Evolutionary conservation across 2,329 filamentous ascomycete species (phyloP), one percentile per base, ranked within the genome.

Genomic region (Fusarium sulawesiense): DNA sequence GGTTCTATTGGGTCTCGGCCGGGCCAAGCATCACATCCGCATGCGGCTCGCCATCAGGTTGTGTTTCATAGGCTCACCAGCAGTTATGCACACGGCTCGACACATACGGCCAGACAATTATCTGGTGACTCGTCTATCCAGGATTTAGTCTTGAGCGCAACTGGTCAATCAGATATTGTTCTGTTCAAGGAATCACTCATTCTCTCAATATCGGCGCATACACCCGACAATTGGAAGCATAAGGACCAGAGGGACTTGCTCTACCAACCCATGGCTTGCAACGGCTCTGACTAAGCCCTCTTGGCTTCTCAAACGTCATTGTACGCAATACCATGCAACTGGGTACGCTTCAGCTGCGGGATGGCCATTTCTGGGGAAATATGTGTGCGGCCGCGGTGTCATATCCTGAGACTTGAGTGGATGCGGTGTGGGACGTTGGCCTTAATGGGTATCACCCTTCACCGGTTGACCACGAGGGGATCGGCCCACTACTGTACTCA

Each of bases 301-400:
- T 45, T 45, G 29, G 64, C 51, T 61, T 50, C 41, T 54, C 57
- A 54, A 49, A 75, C 71, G 72, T 76, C 73, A 71, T 74, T 66
- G 49, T 65, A 69, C 64, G 56, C 70, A 47, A 53, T 42, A 41
- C 54, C 62, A 57, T 66, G 55, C 46, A 59, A 44, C 48, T 46
- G 51, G 41, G 67, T 66, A 70, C 63, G 60, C 69, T 75, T 64
- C 69, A 71, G 69, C 62, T 75, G 71, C 67, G 63, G 72, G 66
- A 66, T 68, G 60, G 66, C 67, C 57, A 72, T 75, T 74, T 73
- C 70, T 66, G 70, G 73, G 73, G 71, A 73, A 73, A 57, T 58
- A 56, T 72, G 63, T 62, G 59, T 56, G 63, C 62, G 60, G 67
- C 63, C 60, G 71, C 64, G 51, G 60, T 68, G 66, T 69, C 56